Base-by-base conservation (phyloP, 129 eudicot species). In the Tagetes erecta region DNA sequence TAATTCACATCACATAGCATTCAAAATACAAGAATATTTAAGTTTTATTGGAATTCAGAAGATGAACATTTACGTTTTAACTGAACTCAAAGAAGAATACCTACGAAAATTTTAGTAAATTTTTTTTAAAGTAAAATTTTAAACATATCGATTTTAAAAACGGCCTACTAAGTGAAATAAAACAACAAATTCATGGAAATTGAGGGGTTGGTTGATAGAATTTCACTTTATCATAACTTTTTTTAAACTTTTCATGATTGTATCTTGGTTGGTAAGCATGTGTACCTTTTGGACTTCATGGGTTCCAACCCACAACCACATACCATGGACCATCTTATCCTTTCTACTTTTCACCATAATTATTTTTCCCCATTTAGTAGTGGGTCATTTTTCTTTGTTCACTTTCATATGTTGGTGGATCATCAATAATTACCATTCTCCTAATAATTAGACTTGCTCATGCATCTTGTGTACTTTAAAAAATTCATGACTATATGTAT, bases 261-360 rank as follows among this genome's bases (percentile, higher is more conserved):
- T 51, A 76, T 66, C 67, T 76, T 76, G 73, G 73, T 76, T 75
- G 80, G 80, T 53, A 66, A 76, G 80, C 80, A 66, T 76, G 62
- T 5, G 50, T 63, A 63, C 38, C 73, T 51, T 76, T 65, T 65
- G 73, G 73, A 66, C 35, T 66, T 53, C 73, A 76, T 76, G 80
- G 73, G 53, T 66, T 76, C 80, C 80, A 75, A 53, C 73, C 66
- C 73, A 66, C 37, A 13, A 66, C 80, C 72, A 76, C 73, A 66
- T 9, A 64, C 42, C n/a, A 74, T 75, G 53, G 37, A 40, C 72
- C 79, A 64, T 51, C 53, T 75, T 75, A 75, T 75, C 72, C 64
- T 51, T 39, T 52, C 64, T 6, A 65, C 41, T 55, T 71, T 9
- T 33, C 13, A 40, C 35, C n/a, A 53, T 51, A 71, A 13, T 11